Base-by-base conservation (phyloP, 2,329 filamentous ascomycete species). In the Colletotrichum sp. region DNA sequence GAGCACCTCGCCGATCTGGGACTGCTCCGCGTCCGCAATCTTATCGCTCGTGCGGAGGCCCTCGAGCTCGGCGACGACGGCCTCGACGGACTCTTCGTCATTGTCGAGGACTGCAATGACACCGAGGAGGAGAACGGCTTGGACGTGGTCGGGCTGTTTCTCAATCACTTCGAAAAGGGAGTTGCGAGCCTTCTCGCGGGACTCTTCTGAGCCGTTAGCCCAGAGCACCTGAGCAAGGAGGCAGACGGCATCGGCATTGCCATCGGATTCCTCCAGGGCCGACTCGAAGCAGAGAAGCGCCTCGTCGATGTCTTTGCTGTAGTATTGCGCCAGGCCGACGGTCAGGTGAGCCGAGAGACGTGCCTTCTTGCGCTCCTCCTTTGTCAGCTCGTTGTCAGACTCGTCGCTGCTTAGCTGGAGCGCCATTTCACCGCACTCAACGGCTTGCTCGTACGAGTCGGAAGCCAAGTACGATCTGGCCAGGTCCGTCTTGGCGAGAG, bases 151-250 rank as follows among this genome's bases (percentile, higher is more conserved):
- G 0, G 95, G 92, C 66, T 94, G 87, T 67, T 88, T 90, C 80
- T 96, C 95, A 15, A 98, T 93, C 44, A 94, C 93, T 16, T 93
- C 93, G 80, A 98, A 96, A 1, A 99, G 89, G 78, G 95, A 91
- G 69, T 94, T 92, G 5, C 95, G 91, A 18, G 96, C 96, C 77
- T 94, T 92, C 66, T 93, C 92, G 63, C 93, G 92, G 71, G 96
- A 94, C 1, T 93, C 89, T 8, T 93, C 91, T 0, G 93, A 92
- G 10, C 95, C 96, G 78, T 95, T 95, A 0, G 96, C 96, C 96
- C 97, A 99, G 1, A 99, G 89, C 0, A 99, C 95, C 84, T 99
- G 95, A 0, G 96, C 95, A 15, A 99, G 89, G 15, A 98, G 89
- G 81, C 96, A 98, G 0, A 96, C 93, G 2, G 96, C 94, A 81